Conservation (phyloP, 2,329 filamentous ascomycete species). For the Herpotrichia juniperi region DNA sequence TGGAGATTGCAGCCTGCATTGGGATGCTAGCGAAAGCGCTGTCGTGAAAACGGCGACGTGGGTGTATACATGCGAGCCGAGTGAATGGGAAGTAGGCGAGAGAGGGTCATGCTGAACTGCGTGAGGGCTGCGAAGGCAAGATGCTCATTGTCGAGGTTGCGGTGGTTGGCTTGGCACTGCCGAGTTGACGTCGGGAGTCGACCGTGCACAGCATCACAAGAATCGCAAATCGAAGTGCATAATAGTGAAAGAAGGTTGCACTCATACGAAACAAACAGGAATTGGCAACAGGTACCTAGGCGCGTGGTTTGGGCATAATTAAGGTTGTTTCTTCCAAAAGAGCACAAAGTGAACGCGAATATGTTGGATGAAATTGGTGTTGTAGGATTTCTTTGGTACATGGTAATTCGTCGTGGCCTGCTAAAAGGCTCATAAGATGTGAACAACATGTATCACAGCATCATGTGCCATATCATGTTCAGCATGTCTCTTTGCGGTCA, state of each 20-base stretch:
- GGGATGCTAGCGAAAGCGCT: conserved; percentile 1
- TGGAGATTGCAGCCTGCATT: conserved; percentile 1
- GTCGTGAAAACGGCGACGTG: not conserved
- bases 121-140: not conserved
- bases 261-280: too few relatives aligned
- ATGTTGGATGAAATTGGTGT: too few relatives aligned
- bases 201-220: not conserved
- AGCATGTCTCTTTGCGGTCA: conserved; percentile 5
- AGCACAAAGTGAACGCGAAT: too few relatives aligned
- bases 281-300: too few relatives aligned
- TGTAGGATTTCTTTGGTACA: too few relatives aligned
- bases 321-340: too few relatives aligned
- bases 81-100: not conserved
- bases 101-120: conserved; percentile 3
- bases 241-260: too few relatives aligned
- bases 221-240: not conserved
- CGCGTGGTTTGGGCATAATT: too few relatives aligned
- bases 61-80: not conserved
- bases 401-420: too few relatives aligned
- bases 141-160: conserved; percentile 1
- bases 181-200: not conserved
- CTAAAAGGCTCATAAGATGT: too few relatives aligned
- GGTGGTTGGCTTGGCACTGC: not conserved
- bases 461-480: not conserved
- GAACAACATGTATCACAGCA: not conserved